Conservation (phyloP, 78 protist genomes). For the Cavenderia fasciculata region DNA sequence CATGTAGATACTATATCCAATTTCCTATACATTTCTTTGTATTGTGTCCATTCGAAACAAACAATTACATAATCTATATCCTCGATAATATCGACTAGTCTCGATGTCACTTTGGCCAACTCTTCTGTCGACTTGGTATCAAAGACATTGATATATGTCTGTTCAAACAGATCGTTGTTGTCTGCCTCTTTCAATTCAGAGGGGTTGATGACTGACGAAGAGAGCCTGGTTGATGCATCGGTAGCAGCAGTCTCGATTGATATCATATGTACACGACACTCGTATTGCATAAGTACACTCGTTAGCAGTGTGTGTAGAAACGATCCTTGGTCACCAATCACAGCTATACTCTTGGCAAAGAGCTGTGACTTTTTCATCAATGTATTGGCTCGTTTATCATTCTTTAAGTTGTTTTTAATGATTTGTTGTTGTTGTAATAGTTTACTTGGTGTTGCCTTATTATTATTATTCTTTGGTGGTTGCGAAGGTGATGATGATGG, state of each 20-base stretch:
- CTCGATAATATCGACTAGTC: background rate
- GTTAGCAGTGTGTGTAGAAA: slow-evolving; percentile 25
- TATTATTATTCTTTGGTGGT: too few species aligned
- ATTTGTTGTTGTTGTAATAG: background rate
- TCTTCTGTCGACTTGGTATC: slow-evolving; percentile 12
- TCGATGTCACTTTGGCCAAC: background rate
- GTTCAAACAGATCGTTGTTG: background rate
- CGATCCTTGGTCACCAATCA: slow-evolving; percentile 16
- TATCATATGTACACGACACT: background rate
- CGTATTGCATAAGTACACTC: slow-evolving; percentile 42
- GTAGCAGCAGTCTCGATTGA: background rate
- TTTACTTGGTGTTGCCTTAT: background rate
- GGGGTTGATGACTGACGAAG: background rate
- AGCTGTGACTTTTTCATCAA: too few species aligned
- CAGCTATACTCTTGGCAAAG: too few species aligned
- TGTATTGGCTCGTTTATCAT: background rate
- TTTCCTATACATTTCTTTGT: slow-evolving; percentile 9
- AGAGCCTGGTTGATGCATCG: background rate
- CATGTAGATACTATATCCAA: background rate
- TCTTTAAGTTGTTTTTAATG: background rate
- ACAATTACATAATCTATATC: background rate
- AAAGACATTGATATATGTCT: background rate
- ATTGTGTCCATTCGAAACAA: slow-evolving; percentile 64
- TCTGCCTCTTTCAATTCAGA: background rate
- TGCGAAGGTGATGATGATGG: too few species aligned